These are phyloP conservation scores for Paramecium bursaria DNA, from an alignment of 73 alveolate species.

Conservation along the genomic window DNA sequence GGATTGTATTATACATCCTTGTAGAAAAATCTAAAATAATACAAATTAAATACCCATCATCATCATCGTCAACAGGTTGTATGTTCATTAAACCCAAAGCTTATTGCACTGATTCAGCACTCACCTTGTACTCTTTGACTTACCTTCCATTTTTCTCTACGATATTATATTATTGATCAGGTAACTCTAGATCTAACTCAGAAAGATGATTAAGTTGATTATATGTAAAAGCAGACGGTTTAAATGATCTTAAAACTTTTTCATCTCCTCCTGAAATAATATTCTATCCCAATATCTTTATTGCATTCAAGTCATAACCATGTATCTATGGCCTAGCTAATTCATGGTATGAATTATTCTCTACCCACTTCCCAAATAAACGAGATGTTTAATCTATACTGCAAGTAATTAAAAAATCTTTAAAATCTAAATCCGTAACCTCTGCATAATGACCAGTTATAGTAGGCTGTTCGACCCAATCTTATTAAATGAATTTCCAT, in stretches of 20 bases:
- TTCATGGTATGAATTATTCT: slow-evolving; percentile 87
- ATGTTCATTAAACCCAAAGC: slow-evolving; percentile 93
- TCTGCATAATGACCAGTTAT: slow-evolving; percentile 95
- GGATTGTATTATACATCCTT: slow-evolving; percentile 77
- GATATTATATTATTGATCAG: slow-evolving; percentile 75
- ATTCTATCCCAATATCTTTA: slow-evolving; percentile 73
- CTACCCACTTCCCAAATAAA: slow-evolving; percentile 76
- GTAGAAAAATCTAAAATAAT: slow-evolving; percentile 78
- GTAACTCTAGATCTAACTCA: slow-evolving; percentile 62
- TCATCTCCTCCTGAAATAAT: slow-evolving; percentile 96
- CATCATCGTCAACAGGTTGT: slow-evolving; percentile 76
- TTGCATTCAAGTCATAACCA: slow-evolving; percentile 94
- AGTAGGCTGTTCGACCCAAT: slow-evolving; percentile 76
- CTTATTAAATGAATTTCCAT: slow-evolving; percentile 85
- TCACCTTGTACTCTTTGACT: slow-evolving; percentile 83
- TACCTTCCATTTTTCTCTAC: slow-evolving; percentile 78
- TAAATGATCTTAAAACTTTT: slow-evolving; percentile 91
- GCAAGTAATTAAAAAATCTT: slow-evolving; percentile 82
- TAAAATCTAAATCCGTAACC: slow-evolving; percentile 91
- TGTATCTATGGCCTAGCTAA: slow-evolving; percentile 95
- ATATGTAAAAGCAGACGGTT: slow-evolving; percentile 84
- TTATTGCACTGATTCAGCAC: slow-evolving; percentile 81
- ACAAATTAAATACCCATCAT: slow-evolving; percentile 72
- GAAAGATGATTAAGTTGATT: slow-evolving; percentile 75
- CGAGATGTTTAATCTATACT: slow-evolving; percentile 95